These are phyloP conservation scores for Amyloporia xantha DNA, from an alignment of 768 basidiomycete species.

Conservation along the genomic window DNA sequence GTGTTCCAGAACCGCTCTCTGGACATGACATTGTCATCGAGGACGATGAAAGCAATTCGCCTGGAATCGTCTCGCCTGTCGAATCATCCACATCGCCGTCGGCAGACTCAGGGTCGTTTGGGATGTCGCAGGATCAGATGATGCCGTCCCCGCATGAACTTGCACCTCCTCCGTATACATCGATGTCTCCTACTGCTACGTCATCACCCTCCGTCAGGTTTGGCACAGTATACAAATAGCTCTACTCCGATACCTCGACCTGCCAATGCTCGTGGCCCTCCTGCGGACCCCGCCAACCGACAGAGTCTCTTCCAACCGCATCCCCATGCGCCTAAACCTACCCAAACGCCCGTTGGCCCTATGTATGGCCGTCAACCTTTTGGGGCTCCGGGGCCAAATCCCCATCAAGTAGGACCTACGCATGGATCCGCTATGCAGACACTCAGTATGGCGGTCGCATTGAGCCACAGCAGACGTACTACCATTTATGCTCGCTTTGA, in stretches of 20 bases:
- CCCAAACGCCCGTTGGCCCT: constrained; percentile 40
- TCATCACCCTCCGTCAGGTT: too few species aligned
- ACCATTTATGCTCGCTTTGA: constrained; percentile 60
- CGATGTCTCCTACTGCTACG: too few species aligned
- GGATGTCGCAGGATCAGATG: not conserved
- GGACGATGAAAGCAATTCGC: constrained; percentile 38
- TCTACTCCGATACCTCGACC: constrained; percentile 5
- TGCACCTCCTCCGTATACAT: constrained; percentile 25
- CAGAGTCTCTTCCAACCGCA: constrained; percentile 46
- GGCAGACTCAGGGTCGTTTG: too few species aligned
- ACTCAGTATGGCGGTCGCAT: constrained; percentile 17
- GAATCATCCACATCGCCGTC: constrained; percentile 6
- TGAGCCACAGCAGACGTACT: constrained; percentile 25
- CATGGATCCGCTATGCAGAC: constrained; percentile 22
- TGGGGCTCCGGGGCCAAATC: constrained; percentile 3
- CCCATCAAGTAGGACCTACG: constrained; percentile 15
- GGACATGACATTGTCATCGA: constrained; percentile 37
- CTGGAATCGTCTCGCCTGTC: not conserved
- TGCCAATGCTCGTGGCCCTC: constrained; percentile 11
- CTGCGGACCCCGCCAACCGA: constrained; percentile 22
- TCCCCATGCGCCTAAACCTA: constrained; percentile 46
- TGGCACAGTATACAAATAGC: too few species aligned
- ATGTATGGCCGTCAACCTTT: constrained; percentile 45
- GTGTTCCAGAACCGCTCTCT: constrained; percentile 8
- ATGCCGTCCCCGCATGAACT: constrained; percentile 7